Percentiles rank a stretch among this genome's conserved stretches.
Conservation (phyloP, 1,139 yeast species). For the Hyphopichia khmerensis region DNA sequence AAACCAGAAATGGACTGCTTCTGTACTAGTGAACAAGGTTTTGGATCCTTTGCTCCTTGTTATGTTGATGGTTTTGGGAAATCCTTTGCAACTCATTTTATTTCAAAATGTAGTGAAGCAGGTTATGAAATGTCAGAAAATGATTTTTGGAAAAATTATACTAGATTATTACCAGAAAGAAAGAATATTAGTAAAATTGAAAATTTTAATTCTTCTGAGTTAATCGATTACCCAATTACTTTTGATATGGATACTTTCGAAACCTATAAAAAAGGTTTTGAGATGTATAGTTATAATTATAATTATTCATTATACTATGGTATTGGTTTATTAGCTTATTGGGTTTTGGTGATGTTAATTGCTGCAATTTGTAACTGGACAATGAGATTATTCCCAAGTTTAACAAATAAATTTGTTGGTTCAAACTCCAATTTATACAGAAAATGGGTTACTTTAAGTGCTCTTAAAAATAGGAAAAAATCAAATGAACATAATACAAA, state of each 20-base stretch:
- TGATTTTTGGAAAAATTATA: slow-evolving; percentile 10
- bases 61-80: slow-evolving; percentile 15
- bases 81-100: slow-evolving; percentile 7
- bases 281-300: slow-evolving; percentile 32
- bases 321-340: slow-evolving; percentile 16
- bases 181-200: slow-evolving; percentile 9
- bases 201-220: slow-evolving; percentile 12
- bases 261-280: slow-evolving; percentile 17
- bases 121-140: slow-evolving; percentile 7
- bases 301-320: slow-evolving; percentile 22
- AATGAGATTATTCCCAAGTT: slow-evolving; percentile 14
- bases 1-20: slow-evolving; percentile 9
- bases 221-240: slow-evolving; percentile 12
- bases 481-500: slow-evolving; percentile 16
- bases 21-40: slow-evolving; percentile 15
- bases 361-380: slow-evolving; percentile 20
- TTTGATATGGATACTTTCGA: slow-evolving; percentile 8
- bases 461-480: slow-evolving; percentile 27
- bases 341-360: slow-evolving; percentile 18
- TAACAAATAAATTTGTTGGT: slow-evolving; percentile 9
- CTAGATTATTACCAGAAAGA: slow-evolving; percentile 4
- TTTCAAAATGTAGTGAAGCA: slow-evolving; percentile 10
- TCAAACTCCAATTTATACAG: slow-evolving; percentile 30
- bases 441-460: slow-evolving; percentile 39
- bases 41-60: slow-evolving; percentile 19